Evolutionary conservation across 257 asterid genomes (phyloP).

Genomic region (Solanum okadae): DNA sequence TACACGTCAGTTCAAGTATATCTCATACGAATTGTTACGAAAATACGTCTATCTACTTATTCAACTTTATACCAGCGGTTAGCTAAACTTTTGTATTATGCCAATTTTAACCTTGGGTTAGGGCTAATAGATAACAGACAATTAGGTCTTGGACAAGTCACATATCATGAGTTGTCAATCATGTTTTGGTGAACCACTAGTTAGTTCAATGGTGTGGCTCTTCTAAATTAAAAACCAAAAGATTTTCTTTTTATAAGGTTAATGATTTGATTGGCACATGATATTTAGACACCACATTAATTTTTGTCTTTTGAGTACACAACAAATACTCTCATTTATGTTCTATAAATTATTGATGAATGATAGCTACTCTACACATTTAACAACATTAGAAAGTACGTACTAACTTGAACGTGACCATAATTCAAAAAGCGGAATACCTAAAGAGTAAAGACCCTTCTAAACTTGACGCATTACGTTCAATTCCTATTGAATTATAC

Average conservation of each 20-base stretch:
- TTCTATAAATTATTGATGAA: not conserved
- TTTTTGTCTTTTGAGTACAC: not conserved
- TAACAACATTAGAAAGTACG: too few species aligned
- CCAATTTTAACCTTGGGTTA: not conserved
- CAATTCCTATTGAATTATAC: too few species aligned
- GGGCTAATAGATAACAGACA: not conserved
- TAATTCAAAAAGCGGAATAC: too few species aligned
- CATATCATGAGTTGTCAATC: not conserved
- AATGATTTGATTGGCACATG: not conserved
- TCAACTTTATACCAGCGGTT: too few species aligned
- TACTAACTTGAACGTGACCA: too few species aligned
- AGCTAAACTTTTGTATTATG: too few species aligned
- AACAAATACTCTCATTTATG: not conserved
- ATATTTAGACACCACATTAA: not conserved
- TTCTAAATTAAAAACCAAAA: not conserved
- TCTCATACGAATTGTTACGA: too few species aligned
- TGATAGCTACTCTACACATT: too few species aligned
- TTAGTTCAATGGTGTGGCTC: not conserved
- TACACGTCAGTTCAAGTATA: not conserved
- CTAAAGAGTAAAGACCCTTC: too few species aligned
- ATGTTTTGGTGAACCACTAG: not conserved
- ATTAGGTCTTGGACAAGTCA: not conserved
- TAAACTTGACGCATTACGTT: too few species aligned
- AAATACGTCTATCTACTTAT: not conserved
- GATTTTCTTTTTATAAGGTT: not conserved